A percentile compares a stretch with the other conserved stretches of the same genome.
These are phyloP conservation scores for Trametes pubescens DNA, from an alignment of 1,284 basidiomycete species.

Conservation along the genomic window DNA sequence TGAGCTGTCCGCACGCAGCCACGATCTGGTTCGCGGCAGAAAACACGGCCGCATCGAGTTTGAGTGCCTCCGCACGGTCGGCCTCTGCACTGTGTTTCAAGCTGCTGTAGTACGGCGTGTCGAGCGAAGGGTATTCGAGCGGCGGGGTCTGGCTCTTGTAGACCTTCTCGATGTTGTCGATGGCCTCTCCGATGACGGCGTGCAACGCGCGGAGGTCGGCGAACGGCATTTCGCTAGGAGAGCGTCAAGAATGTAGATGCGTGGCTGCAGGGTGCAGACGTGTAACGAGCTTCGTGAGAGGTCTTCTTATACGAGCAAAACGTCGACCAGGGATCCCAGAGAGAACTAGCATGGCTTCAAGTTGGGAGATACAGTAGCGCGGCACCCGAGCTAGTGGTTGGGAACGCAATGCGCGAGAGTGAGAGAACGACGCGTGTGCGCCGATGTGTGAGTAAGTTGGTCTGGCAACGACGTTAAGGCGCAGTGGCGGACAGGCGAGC, in stretches of 20 bases:
- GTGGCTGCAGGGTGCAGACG: neutral
- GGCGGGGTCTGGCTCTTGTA: slow-evolving; percentile 45
- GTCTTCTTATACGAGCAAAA: neutral
- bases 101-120: slow-evolving; percentile 53
- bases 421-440: too few species aligned
- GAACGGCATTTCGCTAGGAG: slow-evolving; percentile 56
- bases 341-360: neutral
- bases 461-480: too few species aligned
- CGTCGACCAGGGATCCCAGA: neutral
- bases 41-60: slow-evolving; percentile 61
- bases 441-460: too few species aligned
- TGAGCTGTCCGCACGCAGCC: slow-evolving; percentile 71
- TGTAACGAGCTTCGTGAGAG: neutral
- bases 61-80: slow-evolving; percentile 54
- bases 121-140: slow-evolving; percentile 69
- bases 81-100: slow-evolving; percentile 34
- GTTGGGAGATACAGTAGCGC: neutral
- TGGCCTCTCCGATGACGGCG: slow-evolving; percentile 67
- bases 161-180: slow-evolving; percentile 70
- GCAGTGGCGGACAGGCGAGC: too few species aligned
- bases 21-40: slow-evolving; percentile 67
- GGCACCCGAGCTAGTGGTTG: neutral
- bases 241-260: neutral
- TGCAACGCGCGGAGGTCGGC: slow-evolving; percentile 68
- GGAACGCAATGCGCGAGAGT: too few species aligned